Evolutionary conservation across 2,329 filamentous ascomycete species (phyloP), one percentile per base, ranked within the genome.

Genomic region (Cordyceps pruinosa): DNA sequence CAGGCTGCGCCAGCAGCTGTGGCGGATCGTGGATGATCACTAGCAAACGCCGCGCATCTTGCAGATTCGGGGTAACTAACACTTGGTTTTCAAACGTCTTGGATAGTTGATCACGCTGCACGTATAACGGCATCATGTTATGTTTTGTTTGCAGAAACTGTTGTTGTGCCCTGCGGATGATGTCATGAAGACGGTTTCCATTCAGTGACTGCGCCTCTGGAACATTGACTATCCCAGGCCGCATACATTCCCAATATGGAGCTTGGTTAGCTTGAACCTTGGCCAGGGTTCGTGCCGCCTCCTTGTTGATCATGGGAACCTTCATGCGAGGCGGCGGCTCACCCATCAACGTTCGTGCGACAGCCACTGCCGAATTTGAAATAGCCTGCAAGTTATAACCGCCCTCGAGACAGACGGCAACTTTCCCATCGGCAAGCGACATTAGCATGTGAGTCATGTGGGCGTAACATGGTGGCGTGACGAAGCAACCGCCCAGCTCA

Each of bases 401-500:
- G 23, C 94, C 94, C 74, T 99, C 94, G 2, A 99, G 79, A 68
- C 92, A 97, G 9, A 97, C 93, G 2, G 90, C 89, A 15, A 99
- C 81, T 68, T 92, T 96, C 28, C 94, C 94, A 45, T 86, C 81
- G 1, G 94, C 93, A 21, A 99, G 78, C 2, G 90, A 91, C 92
- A 97, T 97, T 48, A 99, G 82, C 93, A 97, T 97, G 68, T 97
- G 91, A 17, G 94, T 97, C 94, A 99, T 97, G 68, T 99, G 93
- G 15, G 92, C 90, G 69, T 97, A 99, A 68, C 94, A 96, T 5
- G 85, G 75, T 0, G 94, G 94, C 1, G 91, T 88, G 5, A 99
- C 94, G 66, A 90, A 93, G 69, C 94, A 99, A 32, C 89, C 90
- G 51, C 94, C 94, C 2, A 99, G 81, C 67, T 94, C 87, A 70